Conservation (phyloP, 31 red algal species). For the Asparagopsis taxiformis region DNA sequence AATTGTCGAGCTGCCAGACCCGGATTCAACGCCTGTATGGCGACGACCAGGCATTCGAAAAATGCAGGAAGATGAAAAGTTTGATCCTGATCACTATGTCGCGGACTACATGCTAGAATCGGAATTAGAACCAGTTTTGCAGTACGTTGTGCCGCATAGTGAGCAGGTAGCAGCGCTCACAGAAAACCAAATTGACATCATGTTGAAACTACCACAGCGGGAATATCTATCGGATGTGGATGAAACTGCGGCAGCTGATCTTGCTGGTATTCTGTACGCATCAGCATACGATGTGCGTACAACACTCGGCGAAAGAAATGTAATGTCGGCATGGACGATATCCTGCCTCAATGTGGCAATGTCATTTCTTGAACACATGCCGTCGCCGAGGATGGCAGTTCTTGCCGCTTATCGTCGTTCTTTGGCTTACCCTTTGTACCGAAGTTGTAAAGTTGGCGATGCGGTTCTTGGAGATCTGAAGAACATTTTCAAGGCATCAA, state of each 20-base stretch:
- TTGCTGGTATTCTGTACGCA: conserved; percentile 17
- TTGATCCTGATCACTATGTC: conserved; percentile 13
- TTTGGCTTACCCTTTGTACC: conserved; percentile 18
- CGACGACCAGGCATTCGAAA: conserved; percentile 4
- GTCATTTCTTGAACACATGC: conserved; percentile 1
- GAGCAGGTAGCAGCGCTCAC: background rate
- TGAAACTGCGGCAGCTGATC: background rate
- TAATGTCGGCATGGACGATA: conserved; percentile 10
- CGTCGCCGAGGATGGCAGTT: background rate
- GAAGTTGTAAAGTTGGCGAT: background rate
- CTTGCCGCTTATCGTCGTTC: conserved; percentile 1
- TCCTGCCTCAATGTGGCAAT: conserved; percentile 5
- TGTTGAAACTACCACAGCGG: conserved; percentile 11
- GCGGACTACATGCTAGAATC: conserved; percentile 6
- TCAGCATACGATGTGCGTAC: conserved; percentile 5
- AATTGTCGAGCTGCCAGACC: conserved; percentile 20
- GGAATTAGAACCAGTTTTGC: background rate
- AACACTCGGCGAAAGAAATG: conserved; percentile 9
- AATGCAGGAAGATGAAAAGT: background rate
- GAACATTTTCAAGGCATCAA: background rate
- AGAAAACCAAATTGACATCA: background rate
- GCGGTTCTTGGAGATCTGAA: conserved; percentile 16
- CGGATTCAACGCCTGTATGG: conserved; percentile 12
- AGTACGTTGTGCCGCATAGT: background rate
- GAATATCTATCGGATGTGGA: conserved; percentile 7